Base-by-base conservation (phyloP, 2,329 filamentous ascomycete species). In the Fonsecaea erecta region DNA sequence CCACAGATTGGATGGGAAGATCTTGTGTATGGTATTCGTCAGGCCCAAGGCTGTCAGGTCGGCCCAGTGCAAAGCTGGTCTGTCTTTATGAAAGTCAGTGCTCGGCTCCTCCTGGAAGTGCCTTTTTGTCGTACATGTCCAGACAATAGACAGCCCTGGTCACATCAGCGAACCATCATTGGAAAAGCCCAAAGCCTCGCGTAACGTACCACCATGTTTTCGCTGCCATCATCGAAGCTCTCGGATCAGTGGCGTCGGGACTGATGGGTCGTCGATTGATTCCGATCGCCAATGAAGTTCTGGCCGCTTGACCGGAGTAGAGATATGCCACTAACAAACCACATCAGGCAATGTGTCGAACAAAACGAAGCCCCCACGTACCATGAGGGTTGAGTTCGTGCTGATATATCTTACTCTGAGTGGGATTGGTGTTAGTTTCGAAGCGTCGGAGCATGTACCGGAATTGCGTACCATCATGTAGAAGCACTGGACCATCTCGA, bases 131-230 rank as follows among this genome's bases (percentile, higher is more conserved):
- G 9, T 66, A 66, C 64, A 67, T 67, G 35, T 67, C 65, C 18
- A 64, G 62, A 28, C 65, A 67, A 30, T 67, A 67, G 11, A 67
- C 60, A 16, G 62, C 65, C 65, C 64, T 66, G 24, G 3, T 30
- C n/a, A 57, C 5, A 28, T 65, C 53, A 65, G 59, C 32, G 21
- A 11, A 26, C 56, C n/a, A 11, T 32, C 18, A 21, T 30, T 32
- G 18, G 16, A 32, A 37, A 12, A 26, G 21, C 24, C n/a, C 28
- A 54, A 52, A 24, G 26, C 16, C 28, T 57, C 18, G 79, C 57
- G 79, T 80, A 1, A 81, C 70, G 0, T 79, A 79, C 80, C 80
- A 82, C 80, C 80, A 82, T 1, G 80, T 82, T 57, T 77, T 77
- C 2, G 79, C 78, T 59, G 81, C 80, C 60, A 76, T 76, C 52